phyloP scores from a whole-genome alignment of 164 flowering plant genomes.

The Akebia trifoliata region DNA sequence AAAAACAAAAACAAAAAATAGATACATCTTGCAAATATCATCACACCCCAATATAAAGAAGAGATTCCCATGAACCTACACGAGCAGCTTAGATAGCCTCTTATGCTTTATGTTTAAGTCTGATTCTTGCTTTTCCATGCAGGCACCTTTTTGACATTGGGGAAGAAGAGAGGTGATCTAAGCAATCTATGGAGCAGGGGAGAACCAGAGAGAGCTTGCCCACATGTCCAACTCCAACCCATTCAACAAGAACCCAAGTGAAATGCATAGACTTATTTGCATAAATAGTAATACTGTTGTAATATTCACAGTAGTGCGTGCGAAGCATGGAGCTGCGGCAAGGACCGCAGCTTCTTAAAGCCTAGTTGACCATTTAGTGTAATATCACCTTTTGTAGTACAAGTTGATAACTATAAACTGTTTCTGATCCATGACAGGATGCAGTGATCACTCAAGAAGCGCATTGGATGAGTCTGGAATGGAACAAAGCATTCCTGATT shows the following conservation, averaged over 20 bases:
- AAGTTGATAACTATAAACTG: no score
- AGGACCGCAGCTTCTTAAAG: neutral
- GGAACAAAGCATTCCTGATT: no score
- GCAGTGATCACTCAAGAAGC: no score
- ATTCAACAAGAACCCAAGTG: conserved; percentile 17
- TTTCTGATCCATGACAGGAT: no score
- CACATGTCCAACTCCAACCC: conserved; percentile 52
- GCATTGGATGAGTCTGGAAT: no score
- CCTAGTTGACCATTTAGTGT: neutral
- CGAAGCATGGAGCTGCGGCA: neutral
- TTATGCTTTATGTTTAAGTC: neutral
- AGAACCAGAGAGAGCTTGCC: conserved; percentile 64
- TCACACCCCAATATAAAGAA: no score
- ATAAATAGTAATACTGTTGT: neutral
- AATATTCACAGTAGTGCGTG: neutral
- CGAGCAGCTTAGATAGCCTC: no score
- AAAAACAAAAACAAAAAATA: neutral
- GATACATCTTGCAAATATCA: neutral
- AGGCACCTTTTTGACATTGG: conserved; percentile 51
- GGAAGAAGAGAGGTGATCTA: conserved; percentile 64
- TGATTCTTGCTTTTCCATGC: neutral
- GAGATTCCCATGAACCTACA: no score
- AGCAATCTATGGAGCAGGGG: conserved; percentile 60
- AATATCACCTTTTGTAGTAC: no score
- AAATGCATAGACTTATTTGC: neutral